These are phyloP conservation scores for Podospora australis DNA, from an alignment of 495 filamentous ascomycete genomes.

Conservation along the genomic window DNA sequence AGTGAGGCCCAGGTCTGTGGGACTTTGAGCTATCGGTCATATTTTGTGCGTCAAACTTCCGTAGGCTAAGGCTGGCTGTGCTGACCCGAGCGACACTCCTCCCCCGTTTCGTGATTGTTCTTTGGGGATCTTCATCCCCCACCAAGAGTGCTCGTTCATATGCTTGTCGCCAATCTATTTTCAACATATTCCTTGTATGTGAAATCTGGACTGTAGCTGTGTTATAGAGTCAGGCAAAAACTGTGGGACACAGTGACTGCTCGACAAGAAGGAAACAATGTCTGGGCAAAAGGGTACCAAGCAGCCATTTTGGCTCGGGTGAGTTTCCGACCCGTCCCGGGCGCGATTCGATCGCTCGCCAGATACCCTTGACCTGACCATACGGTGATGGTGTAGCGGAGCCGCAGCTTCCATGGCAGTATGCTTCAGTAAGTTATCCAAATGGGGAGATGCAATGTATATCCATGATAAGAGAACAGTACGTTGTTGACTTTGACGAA, in stretches of 20 bases:
- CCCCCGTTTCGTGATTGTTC: not conserved
- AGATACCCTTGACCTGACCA: not conserved
- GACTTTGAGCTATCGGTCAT: not conserved
- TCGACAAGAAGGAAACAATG: conserved; percentile 5
- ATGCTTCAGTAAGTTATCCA: conserved; percentile 31
- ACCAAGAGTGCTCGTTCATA: not conserved
- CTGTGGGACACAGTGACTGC: not conserved
- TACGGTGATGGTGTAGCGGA: conserved; percentile 18
- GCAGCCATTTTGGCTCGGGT: conserved; percentile 33
- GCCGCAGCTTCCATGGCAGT: conserved; percentile 36
- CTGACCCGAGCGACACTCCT: not conserved
- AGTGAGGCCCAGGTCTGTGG: too few relatives aligned
- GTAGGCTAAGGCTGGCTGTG: conserved; percentile 1
- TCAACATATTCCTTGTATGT: too few relatives aligned
- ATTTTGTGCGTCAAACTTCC: conserved; percentile 4
- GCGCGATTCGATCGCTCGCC: not conserved
- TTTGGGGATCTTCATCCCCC: not conserved
- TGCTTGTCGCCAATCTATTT: too few relatives aligned
- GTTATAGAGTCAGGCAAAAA: too few relatives aligned
- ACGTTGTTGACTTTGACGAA: not conserved
- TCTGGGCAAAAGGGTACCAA: conserved; percentile 14
- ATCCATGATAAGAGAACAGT: not conserved
- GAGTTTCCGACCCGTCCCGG: conserved; percentile 3
- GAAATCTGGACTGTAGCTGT: too few relatives aligned
- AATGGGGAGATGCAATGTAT: not conserved